A percentile compares a stretch with the other conserved stretches of the same genome.
Evolutionary conservation across 805 yeast genomes (phyloP).

Genomic region (Schizosaccharomyces octosporus): DNA sequence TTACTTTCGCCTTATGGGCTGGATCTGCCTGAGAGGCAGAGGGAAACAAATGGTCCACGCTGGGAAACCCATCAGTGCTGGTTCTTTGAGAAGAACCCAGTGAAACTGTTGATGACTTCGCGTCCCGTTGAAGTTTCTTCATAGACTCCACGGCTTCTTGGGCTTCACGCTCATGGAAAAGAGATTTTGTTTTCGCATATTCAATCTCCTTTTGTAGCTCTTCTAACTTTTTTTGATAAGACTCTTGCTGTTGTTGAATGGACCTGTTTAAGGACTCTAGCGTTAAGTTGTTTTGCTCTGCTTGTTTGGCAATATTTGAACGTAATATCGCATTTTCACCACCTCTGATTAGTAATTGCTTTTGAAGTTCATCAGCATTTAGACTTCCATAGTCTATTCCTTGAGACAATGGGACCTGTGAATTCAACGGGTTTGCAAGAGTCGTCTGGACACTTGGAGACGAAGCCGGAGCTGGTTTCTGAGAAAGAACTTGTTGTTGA

Average conservation of each 20-base stretch:
- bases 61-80: no score
- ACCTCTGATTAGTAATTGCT: background rate
- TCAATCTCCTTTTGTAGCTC: background rate
- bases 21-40: no score
- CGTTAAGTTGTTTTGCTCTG: background rate
- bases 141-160: background rate
- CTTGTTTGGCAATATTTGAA: background rate
- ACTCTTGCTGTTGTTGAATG: background rate
- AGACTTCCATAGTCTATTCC: no score
- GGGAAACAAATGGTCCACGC: no score
- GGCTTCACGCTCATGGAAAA: background rate
- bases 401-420: background rate
- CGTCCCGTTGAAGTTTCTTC: background rate
- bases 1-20: no score
- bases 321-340: background rate
- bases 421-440: background rate
- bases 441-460: background rate
- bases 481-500: background rate
- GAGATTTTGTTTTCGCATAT: background rate
- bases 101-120: background rate
- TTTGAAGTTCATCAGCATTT: background rate
- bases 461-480: background rate
- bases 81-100: background rate
- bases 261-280: background rate
- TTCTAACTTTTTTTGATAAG: background rate